Evolutionary conservation across 1,284 basidiomycete species (phyloP), one percentile per base, ranked within the genome.

Genomic region (Erythrobasidium hasegawianum): DNA sequence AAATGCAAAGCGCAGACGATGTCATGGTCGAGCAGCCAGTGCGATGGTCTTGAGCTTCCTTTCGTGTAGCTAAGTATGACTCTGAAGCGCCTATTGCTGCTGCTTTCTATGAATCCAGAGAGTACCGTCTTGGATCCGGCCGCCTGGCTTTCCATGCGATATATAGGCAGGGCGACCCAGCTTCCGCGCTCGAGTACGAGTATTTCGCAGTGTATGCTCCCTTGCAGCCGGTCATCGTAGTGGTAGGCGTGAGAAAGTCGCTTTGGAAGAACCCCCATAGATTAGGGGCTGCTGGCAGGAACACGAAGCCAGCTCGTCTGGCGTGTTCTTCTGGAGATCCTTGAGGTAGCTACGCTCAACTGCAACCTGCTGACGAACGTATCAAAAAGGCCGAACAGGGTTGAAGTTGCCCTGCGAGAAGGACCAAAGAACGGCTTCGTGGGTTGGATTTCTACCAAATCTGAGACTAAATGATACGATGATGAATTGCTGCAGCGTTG

Each of bases 31-130:
- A 64, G 27, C 24, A 45, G 18, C 54, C 61, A 64, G 40, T 29
- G 53, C 16, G 40, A 27, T 9, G 40, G 40, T 3, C 54, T 8
- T 16, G 26, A 7, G 53, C 56, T 64, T 38, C 43, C 26, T 22
- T 38, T 45, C 10, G 27, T 38, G 43, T 56, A 64, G 52, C 27
- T 64, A 7, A 64, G 54, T 13, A 57, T 11, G 2, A 41, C 60
- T 45, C 60, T 56, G 53, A 64, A 57, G 40, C 38, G 55, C 41
- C 54, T 41, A 43, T 58, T 41, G 26, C 49, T 49, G 29, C 24
- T 56, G 18, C 62, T 65, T 20, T 58, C 45, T 41, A 65, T 45
- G 29, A 38, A 58, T 33, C 62, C 62, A 39, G 43, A 39, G 47
- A 65, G 27, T 41, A 22, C 52, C 53, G 22, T 54, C 11, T 20